Base-by-base conservation (phyloP, 1,139 yeast genomes). In the Lodderomyces margitis region DNA sequence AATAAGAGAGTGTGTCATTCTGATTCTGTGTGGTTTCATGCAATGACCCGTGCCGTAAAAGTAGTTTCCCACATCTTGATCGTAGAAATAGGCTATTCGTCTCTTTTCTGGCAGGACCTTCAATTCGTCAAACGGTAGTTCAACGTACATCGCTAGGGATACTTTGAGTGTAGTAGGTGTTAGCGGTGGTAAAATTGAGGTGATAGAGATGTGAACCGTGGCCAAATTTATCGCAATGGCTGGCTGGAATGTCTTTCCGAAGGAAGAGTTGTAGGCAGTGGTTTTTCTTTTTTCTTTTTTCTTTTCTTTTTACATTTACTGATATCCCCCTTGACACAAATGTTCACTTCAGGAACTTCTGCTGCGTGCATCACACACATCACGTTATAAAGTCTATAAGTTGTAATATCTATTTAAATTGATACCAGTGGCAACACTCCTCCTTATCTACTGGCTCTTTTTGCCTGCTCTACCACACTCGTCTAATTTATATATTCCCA, bases 41-140 rank as follows among this genome's bases (percentile, higher is more conserved):
- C 97, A 97, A 64, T 92, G 98, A 20, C 97, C 97, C 6, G 97
- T 94, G 45, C 98, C 98, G 61, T 92, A 92, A 36, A 97, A 95
- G 63, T 92, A 92, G 67, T 92, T 92, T 25, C 98, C 98, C 39
- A 92, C 96, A 62, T 92, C 98, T 33, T 95, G 75, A 50, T 72
- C 77, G 51, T 72, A 72, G 54, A 72, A 72, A 53, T 72, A 72
- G 6, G 77, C 77, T 40, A 72, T 73, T 40, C 77, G 52, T 49
- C 68, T 69, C 53, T 70, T 70, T 39, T 56, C 58, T 20, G 71
- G 63, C 50, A 68, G 66, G 34, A 69, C 74, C 48, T 65, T 63
- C 44, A 71, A 54, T 40, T 71, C 76, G 55, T 71, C 77, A 55
- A 72, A 72, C 38, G 77, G 77, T 44, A 68, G 61, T 51, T 70